Base-by-base conservation (phyloP, 495 filamentous ascomycete genomes). In the Thermochaetoides thermophila region DNA sequence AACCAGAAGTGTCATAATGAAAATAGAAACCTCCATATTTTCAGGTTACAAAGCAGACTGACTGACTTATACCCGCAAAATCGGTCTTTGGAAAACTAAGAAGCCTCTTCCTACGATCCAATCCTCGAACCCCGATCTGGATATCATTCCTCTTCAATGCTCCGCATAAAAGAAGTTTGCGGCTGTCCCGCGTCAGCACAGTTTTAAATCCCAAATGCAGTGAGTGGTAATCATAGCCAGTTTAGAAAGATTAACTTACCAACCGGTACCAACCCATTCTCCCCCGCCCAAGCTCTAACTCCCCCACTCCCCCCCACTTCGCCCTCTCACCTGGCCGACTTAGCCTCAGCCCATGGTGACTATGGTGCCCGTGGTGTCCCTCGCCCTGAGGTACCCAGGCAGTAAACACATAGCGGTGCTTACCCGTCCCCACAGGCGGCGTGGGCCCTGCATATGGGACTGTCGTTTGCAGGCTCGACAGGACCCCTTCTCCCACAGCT, bases 381-480 rank as follows among this genome's bases (percentile, higher is more conserved):
- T n/a, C n/a, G n/a, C n/a, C n/a, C n/a, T n/a, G n/a, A 42, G 57
- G 52, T 46, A 59, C 57, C 28, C 78, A 56, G 7, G 71, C 56
- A 26, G 78, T 40, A 33, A 81, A 73, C 9, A 81, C 74, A 42
- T 82, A 82, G 34, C 77, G 57, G 27, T 82, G 78, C 47, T 71
- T 72, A 1, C 73, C 73, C 1, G 77, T 81, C 55, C 70, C 68
- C 21, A 63, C 50, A 3, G 77, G 78, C 13, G 77, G 77, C 1
- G 59, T 59, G 0, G 77, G 77, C 7, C 73, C 62, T 44, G 71
- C 66, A 40, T 76, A 78, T 16, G 56, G 41, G 38, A 78, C 55
- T 4, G 77, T 35, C 21, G 73, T 63, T 7, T 53, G 35, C 8
- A 62, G n/a, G n/a, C n/a, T n/a, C n/a, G n/a, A n/a, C n/a, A n/a